phyloP scores from a whole-genome alignment of 2,329 filamentous ascomycete species.

The Ramularia collo-cygni region DNA sequence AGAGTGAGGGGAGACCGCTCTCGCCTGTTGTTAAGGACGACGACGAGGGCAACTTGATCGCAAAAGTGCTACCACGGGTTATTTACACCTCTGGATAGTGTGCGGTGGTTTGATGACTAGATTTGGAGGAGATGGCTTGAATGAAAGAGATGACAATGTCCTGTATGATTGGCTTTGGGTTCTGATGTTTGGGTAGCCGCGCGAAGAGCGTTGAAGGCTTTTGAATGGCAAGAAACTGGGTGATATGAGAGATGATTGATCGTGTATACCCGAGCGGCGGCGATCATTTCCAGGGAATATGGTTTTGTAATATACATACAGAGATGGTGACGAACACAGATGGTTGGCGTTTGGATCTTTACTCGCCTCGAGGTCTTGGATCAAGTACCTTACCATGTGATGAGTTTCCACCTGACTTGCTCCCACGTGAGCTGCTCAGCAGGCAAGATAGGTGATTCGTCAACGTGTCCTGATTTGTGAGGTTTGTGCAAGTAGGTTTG shows the following conservation, averaged over 20 bases:
- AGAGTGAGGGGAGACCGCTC: conserved; percentile 13
- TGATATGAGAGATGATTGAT: not conserved
- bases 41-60: conserved; percentile 8
- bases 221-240: not conserved
- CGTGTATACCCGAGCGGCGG: not conserved
- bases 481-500: too few relatives aligned
- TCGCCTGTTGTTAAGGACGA: conserved; percentile 15
- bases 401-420: too few relatives aligned
- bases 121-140: conserved; percentile 2
- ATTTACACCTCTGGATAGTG: conserved; percentile 19
- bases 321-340: too few relatives aligned
- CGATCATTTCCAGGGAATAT: not conserved
- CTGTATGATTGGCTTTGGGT: not conserved
- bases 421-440: too few relatives aligned
- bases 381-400: too few relatives aligned
- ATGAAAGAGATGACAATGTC: not conserved
- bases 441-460: too few relatives aligned
- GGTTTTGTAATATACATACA: too few relatives aligned
- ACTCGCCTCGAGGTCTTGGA: too few relatives aligned
- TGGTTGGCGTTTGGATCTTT: too few relatives aligned
- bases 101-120: conserved; percentile 6
- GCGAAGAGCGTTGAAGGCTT: not conserved
- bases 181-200: not conserved
- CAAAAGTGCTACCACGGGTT: conserved; percentile 9
- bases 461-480: too few relatives aligned